Base-by-base conservation (phyloP, 257 asterid genomes). In the Nicotiana knightiana region DNA sequence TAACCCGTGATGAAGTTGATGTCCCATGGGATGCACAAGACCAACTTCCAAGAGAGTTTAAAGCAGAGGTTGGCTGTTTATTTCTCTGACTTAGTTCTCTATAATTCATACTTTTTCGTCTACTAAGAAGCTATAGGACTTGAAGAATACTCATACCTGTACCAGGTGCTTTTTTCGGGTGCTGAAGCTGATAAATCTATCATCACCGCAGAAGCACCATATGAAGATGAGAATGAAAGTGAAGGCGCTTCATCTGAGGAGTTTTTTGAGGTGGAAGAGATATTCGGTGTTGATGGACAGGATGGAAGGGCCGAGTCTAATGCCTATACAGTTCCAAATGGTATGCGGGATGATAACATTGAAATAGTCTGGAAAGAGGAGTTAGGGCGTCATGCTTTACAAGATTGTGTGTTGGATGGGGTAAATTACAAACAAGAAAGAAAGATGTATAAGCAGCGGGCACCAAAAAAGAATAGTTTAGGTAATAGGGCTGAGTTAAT, bases 181-280 rank as follows among this genome's bases (percentile, higher is more conserved):
- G 91, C 96, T 86, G 94, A 91, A 88, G 91, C 97, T 85, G 82
- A 88, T 84, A 89, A 87, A 65, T 89, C 92, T 84, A 86, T 87
- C 66, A 76, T 81, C 84, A 81, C 91, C 82, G 21, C 88, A 76
- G 96, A 89, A 80, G 89, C 79, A 82, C 91, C 3, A 26, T 89
- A 89, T 84, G 95, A 92, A 76, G 92, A 90, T 85, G 97, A 86
- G 67, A 91, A 65, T 77, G 97, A 93, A 87, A 77, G 88, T 81
- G 98, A 90, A 82, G 84, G 81, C 81, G 92, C 93, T 71, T 85
- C 94, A 66, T 92, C 92, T 1, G 99, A 96, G 63, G 98, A 96
- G 87, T 96, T 92, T 83, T 96, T 89, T 73, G 98, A 96, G 93
- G 99, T 92, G 78, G 99, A 94, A 88, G 98, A 96, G 94, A 94